phyloP scores from a whole-genome alignment of 176 grass and related monocot genomes.

The Metroxylon sagu region DNA sequence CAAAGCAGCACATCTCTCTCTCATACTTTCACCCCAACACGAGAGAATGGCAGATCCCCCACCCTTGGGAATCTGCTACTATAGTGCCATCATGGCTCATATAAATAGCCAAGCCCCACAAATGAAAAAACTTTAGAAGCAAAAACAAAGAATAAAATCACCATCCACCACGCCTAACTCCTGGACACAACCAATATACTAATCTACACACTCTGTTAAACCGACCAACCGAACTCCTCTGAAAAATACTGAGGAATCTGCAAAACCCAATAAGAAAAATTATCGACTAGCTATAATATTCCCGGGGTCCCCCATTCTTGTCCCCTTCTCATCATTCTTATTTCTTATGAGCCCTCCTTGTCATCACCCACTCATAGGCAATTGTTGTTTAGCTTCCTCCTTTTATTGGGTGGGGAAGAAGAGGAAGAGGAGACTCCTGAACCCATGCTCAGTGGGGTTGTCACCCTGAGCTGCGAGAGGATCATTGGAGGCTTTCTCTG shows the following conservation, averaged over 20 bases:
- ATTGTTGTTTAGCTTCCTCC: conserved; percentile 41
- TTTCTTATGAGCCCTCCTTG: background rate
- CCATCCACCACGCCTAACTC: too few relatives aligned
- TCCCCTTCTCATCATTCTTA: background rate
- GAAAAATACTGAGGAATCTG: conserved; percentile 52
- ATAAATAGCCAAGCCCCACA: conserved; percentile 34
- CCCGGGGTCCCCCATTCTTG: conserved; percentile 22
- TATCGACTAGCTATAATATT: conserved; percentile 32
- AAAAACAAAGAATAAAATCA: background rate
- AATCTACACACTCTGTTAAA: conserved; percentile 9
- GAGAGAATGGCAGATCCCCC: conserved; percentile 36
- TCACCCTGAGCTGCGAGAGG: conserved; percentile 30
- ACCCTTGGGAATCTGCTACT: conserved; percentile 16
- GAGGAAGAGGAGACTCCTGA: conserved; percentile 31
- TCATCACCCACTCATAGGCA: conserved; percentile 7
- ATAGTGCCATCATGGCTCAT: conserved; percentile 29
- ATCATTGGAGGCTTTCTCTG: conserved; percentile 26
- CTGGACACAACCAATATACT: conserved; percentile 2
- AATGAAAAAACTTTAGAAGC: conserved; percentile 1
- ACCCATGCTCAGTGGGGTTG: conserved; percentile 20
- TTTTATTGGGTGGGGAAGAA: conserved; percentile 35
- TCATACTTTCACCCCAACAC: conserved; percentile 27
- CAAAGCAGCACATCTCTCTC: conserved; percentile 24
- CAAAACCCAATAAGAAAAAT: conserved; percentile 24
- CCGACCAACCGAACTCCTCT: conserved; percentile 20